phyloP scores from a whole-genome alignment of 2,329 filamentous ascomycete species.

The Davidsoniella eucalypti region DNA sequence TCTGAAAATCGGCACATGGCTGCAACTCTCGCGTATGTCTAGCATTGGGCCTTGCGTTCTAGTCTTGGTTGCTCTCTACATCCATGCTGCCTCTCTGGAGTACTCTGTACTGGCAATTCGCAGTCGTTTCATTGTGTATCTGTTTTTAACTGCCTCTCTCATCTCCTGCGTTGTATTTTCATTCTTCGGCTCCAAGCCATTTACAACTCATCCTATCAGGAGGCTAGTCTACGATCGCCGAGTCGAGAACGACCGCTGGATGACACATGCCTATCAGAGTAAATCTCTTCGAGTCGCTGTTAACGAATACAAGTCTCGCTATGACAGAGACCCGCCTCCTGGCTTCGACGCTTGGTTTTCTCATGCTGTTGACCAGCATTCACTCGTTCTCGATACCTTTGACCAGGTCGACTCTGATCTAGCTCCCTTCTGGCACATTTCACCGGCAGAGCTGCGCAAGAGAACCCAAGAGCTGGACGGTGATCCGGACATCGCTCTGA shows the following conservation, averaged over 20 bases:
- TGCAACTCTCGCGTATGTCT: conserved; percentile 13
- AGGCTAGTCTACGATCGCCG: conserved; percentile 33
- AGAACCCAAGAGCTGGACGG: conserved; percentile 28
- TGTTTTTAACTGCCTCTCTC: conserved; percentile 24
- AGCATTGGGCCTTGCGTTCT: conserved; percentile 20
- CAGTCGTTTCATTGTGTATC: conserved; percentile 10
- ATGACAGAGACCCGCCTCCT: conserved; percentile 56
- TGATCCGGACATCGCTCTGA: conserved; percentile 28
- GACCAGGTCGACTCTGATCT: conserved; percentile 62
- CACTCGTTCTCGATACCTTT: conserved; percentile 64
- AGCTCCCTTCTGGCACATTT: conserved; percentile 60
- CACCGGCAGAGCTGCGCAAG: conserved; percentile 49
- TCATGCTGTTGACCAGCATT: conserved; percentile 51
- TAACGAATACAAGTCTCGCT: conserved; percentile 32
- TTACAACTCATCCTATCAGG: conserved; percentile 28
- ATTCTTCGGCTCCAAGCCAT: conserved; percentile 9
- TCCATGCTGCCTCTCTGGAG: conserved; percentile 6
- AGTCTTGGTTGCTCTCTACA: conserved; percentile 11
- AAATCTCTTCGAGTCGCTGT: conserved; percentile 30
- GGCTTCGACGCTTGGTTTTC: conserved; percentile 76
- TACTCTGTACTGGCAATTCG: conserved; percentile 5
- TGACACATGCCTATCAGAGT: conserved; percentile 30
- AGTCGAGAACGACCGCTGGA: conserved; percentile 32
- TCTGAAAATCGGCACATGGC: conserved; percentile 14
- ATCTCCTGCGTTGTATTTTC: conserved; percentile 19